These are phyloP conservation scores for Eucalyptus urophylla DNA, from an alignment of 345 rosid genomes.

Conservation along the genomic window DNA sequence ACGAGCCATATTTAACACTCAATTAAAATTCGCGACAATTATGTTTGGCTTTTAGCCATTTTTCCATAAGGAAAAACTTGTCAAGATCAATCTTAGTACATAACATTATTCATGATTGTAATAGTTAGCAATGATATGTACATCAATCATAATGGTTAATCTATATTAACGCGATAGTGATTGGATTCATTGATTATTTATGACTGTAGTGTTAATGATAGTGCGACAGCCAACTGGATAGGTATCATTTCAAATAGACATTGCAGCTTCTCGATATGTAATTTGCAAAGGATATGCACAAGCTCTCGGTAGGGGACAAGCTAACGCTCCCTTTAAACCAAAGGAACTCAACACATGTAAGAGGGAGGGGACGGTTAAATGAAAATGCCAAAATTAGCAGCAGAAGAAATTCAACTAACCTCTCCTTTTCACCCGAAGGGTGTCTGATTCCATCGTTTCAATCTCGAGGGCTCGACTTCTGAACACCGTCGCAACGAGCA, in stretches of 20 bases:
- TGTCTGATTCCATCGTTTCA: background rate
- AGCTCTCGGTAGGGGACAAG: background rate
- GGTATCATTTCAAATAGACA: background rate
- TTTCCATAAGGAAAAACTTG: background rate
- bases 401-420: background rate
- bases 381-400: background rate
- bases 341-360: background rate
- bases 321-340: background rate
- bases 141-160: background rate
- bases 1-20: background rate
- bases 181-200: background rate
- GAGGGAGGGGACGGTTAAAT: background rate
- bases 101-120: background rate
- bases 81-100: background rate
- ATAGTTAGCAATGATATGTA: rapidly evolving
- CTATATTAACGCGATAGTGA: rapidly evolving
- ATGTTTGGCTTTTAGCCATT: background rate
- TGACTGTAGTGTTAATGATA: background rate
- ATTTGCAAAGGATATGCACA: background rate
- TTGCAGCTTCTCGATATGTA: background rate
- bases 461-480: background rate
- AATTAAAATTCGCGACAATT: background rate
- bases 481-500: background rate
- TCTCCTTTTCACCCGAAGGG: background rate
- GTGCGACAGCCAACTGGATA: background rate